Conservation (phyloP, 306 rosid genomes). For the Nissolia schottii region DNA sequence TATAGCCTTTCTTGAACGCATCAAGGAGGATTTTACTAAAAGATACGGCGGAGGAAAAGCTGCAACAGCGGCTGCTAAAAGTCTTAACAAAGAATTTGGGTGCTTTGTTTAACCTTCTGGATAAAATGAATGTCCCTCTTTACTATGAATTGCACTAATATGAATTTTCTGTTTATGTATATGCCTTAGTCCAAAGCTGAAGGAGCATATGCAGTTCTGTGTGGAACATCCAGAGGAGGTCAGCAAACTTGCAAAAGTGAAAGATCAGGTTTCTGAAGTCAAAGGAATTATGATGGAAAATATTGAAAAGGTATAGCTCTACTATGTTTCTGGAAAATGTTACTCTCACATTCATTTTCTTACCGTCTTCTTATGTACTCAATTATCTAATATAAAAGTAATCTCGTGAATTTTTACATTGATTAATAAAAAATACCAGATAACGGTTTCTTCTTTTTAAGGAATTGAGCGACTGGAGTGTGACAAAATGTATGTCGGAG, state of each 20-base stretch:
- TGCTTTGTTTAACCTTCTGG: not conserved
- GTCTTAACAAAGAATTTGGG: conserved; percentile 72
- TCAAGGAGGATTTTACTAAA: conserved; percentile 61
- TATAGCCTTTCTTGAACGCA: conserved; percentile 59
- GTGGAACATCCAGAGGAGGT: conserved; percentile 70
- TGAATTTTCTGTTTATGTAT: not conserved
- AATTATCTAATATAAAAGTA: not conserved
- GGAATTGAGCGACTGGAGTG: not conserved
- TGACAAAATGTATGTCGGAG: not conserved
- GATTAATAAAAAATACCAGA: not conserved
- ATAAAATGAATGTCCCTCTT: not conserved
- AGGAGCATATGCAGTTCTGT: conserved; percentile 73
- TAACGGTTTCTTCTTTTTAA: not conserved
- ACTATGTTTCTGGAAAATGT: not conserved
- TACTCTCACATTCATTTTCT: not conserved
- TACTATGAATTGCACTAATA: conserved; percentile 3
- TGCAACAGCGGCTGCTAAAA: conserved; percentile 59
- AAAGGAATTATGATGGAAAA: conserved; percentile 76
- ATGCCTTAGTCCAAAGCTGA: conserved; percentile 49
- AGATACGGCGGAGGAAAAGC: conserved; percentile 71
- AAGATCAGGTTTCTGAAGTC: conserved; percentile 71
- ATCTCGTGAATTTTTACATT: not conserved
- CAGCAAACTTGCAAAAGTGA: conserved; percentile 62
- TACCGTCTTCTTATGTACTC: not conserved
- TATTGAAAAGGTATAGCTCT: conserved; percentile 53